Evolutionary conservation across 176 grass and related monocot species (phyloP), one percentile per base, ranked within the genome.

Genomic region (Miscanthus lutarioriparius): DNA sequence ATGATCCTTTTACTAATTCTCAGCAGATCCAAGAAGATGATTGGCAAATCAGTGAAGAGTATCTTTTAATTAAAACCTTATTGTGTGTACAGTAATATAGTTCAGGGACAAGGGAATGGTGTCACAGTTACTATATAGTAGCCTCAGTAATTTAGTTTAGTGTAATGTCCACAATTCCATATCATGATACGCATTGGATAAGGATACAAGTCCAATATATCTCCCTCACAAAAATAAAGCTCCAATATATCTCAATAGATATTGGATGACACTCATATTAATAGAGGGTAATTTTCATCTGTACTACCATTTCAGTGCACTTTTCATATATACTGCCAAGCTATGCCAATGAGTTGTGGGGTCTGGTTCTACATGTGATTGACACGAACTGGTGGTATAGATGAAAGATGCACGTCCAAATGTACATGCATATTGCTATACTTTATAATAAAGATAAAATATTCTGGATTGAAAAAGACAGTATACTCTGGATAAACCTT

Each of bases 181-280:
- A 80, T 80, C 28, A 47, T 80, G 62, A 67, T 14, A 67, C 78
- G 22, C 19, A 22, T 48, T 45, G 17, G 41, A 80, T 16, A 49
- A 67, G 33, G 26, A 35, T 37, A 80, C 47, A 48, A 49, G 5
- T 80, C 10, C 44, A 20, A 80, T 36, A 80, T 67, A 65, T 79
- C 25, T 33, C 17, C 19, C 53, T 56, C 53, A 22, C 7, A 22
- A 22, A 56, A 56, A 54, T 8, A 56, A 56, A 56, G 19, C 7
- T 48, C 16, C 28, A 10, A 67, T 33, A 80, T 66, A 65, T 79
- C 39, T 14, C 6, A 14, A 72, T 9, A 45, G n/a, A 43, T 73
- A 28, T 73, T 47, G 70, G 23, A 73, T 8, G 40, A 23, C 12
- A 71, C 3, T 23, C 37, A 13, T 14, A 39, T 71, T 71, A 14